A percentile compares a stretch with the other conserved stretches of the same genome.
Conservation (phyloP, 805 yeast species). For the Saturnispora halmiae region DNA sequence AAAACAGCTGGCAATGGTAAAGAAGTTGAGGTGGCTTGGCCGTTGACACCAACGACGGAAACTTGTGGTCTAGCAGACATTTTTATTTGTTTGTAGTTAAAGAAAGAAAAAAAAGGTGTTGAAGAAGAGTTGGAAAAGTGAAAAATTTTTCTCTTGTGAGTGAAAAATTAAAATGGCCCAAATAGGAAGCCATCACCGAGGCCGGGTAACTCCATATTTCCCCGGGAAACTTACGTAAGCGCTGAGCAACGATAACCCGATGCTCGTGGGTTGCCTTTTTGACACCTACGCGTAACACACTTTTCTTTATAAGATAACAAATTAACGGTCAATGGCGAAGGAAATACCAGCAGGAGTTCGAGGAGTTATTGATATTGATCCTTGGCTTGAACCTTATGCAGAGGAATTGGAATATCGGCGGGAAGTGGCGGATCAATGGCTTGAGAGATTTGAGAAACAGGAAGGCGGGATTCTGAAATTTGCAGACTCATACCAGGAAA, state of each 20-base stretch:
- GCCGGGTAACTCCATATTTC: background rate
- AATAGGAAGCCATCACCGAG: too few species aligned
- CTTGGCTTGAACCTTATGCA: slow-evolving; percentile 76
- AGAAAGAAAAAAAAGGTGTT: background rate
- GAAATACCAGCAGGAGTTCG: slow-evolving; percentile 30
- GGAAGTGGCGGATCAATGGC: slow-evolving; percentile 56
- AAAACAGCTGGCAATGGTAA: slow-evolving; percentile 97
- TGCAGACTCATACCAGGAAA: slow-evolving; percentile 64
- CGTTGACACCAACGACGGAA: slow-evolving; percentile 76
- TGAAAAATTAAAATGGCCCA: background rate
- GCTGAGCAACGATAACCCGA: too few species aligned
- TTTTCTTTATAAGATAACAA: too few species aligned
- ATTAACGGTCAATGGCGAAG: background rate
- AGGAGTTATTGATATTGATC: slow-evolving; percentile 67
- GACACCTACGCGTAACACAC: too few species aligned
- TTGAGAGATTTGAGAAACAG: slow-evolving; percentile 39
- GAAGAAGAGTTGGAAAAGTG: background rate
- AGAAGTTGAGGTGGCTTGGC: slow-evolving; percentile 77
- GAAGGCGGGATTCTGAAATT: slow-evolving; percentile 64
- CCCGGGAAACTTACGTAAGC: background rate
- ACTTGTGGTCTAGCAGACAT: slow-evolving; percentile 81
- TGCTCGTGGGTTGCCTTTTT: too few species aligned
- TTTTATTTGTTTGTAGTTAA: slow-evolving; percentile 13
- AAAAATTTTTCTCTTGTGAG: slow-evolving; percentile 8
- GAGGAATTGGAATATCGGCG: slow-evolving; percentile 63